phyloP scores from a whole-genome alignment of 129 eudicot species.

The Ambrosia artemisiifolia region DNA sequence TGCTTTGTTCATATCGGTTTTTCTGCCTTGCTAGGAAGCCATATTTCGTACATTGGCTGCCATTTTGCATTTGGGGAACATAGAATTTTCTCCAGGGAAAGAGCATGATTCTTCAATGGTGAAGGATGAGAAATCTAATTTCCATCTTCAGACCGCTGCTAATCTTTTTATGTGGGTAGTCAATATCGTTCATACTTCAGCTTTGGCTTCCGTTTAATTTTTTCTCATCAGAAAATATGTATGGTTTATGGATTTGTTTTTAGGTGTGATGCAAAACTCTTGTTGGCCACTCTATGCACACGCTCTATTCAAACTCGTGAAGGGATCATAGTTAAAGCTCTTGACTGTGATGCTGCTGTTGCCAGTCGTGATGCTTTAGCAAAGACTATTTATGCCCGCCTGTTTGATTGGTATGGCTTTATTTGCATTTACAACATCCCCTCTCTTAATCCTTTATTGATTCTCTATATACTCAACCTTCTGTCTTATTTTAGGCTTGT shows the following conservation, averaged over 20 bases:
- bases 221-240: neutral
- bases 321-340: conserved; percentile 76
- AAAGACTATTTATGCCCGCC: conserved; percentile 86
- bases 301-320: conserved; percentile 94
- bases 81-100: conserved; percentile 90
- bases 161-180: conserved; percentile 68
- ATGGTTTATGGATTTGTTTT: conserved; percentile 7
- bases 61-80: conserved; percentile 86
- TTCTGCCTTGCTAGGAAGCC: conserved; percentile 53
- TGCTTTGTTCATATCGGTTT: conserved; percentile 17
- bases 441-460: neutral
- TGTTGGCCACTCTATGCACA: conserved; percentile 79
- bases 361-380: conserved; percentile 98
- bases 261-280: conserved; percentile 77
- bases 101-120: conserved; percentile 90
- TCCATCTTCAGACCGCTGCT: conserved; percentile 82
- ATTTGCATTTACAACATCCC: neutral
- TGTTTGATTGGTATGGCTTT: conserved; percentile 83
- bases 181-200: conserved; percentile 5
- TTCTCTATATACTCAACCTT: conserved; percentile 3
- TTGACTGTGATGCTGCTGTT: conserved; percentile 87
- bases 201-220: neutral
- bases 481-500: conserved; percentile 74
- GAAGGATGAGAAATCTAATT: conserved; percentile 69
- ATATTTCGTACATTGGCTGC: conserved; percentile 95